Percentiles rank a stretch among this genome's conserved stretches.
Conservation (phyloP, 352 stramenopile species). For the Globisporangium perplexum region DNA sequence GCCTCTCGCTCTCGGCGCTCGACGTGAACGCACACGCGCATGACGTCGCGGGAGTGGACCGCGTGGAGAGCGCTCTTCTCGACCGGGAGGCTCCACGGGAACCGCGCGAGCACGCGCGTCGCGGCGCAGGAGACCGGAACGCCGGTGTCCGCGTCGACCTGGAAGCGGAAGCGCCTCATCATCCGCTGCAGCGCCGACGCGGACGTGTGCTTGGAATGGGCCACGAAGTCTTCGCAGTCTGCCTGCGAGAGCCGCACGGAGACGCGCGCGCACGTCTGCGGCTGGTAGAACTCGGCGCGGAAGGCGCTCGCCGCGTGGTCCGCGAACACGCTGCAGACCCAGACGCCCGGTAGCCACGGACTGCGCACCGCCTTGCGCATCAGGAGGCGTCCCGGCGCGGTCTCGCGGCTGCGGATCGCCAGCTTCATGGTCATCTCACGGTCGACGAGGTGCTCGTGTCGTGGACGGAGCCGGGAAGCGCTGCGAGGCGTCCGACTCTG, state of each 20-base stretch:
- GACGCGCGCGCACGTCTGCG: constrained; percentile 22
- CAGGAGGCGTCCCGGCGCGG: constrained; percentile 21
- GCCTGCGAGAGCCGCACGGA: constrained; percentile 10
- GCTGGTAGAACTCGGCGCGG: constrained; percentile 33
- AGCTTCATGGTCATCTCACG: constrained; percentile 15
- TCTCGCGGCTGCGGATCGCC: constrained; percentile 17
- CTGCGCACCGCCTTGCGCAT: constrained; percentile 30
- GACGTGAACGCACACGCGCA: constrained; percentile 52
- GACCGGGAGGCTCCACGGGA: constrained; percentile 39
- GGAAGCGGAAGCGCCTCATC: constrained; percentile 25
- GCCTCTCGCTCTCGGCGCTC: constrained; percentile 23
- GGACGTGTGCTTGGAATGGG: constrained; percentile 9
- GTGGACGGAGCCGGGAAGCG: not conserved
- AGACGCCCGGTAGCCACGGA: constrained; percentile 18
- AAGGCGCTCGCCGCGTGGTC: constrained; percentile 16
- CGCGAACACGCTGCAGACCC: constrained; percentile 28
- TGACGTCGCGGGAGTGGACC: constrained; percentile 27
- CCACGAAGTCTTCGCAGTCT: constrained; percentile 25
- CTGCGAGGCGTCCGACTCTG: constrained; percentile 10
- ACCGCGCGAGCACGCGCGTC: constrained; percentile 27
- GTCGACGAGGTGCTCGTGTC: constrained; percentile 2
- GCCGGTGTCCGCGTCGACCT: constrained; percentile 11
- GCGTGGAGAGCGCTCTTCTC: constrained; percentile 27
- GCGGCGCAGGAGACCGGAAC: constrained; percentile 6
- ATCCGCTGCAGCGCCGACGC: constrained; percentile 5